A percentile compares a stretch with the other conserved stretches of the same genome.
phyloP scores from a whole-genome alignment of 768 basidiomycete genomes.

The Serendipita sp. region DNA sequence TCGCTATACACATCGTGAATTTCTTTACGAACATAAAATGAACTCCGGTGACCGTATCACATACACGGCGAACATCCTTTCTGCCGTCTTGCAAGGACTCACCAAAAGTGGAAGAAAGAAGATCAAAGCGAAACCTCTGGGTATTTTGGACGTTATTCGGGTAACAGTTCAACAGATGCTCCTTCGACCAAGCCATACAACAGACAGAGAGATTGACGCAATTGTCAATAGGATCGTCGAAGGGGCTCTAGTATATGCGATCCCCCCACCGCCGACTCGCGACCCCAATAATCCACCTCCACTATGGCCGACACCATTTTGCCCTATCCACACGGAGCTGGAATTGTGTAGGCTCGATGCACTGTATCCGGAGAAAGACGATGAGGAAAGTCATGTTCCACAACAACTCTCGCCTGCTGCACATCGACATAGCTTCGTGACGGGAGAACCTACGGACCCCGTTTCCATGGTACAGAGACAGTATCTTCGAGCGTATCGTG shows the following conservation, averaged over 20 bases:
- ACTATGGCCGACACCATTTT: constrained; percentile 43
- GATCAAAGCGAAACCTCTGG: neutral
- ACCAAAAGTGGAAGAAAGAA: constrained; percentile 8
- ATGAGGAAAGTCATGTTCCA: constrained; percentile 16
- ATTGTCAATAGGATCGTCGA: constrained; percentile 57
- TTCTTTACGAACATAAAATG: constrained; percentile 53
- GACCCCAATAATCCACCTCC: constrained; percentile 19
- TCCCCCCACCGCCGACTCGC: constrained; percentile 23
- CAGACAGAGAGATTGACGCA: constrained; percentile 33
- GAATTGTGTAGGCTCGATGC: constrained; percentile 6
- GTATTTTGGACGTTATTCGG: constrained; percentile 11
- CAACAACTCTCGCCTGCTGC: constrained; percentile 15
- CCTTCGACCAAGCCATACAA: constrained; percentile 3
- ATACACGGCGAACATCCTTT: constrained; percentile 44
- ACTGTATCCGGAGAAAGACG: neutral
- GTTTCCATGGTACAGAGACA: constrained; percentile 2
- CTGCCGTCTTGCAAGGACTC: constrained; percentile 26
- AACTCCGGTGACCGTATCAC: constrained; percentile 47
- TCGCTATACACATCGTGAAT: constrained; percentile 16
- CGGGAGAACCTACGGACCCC: constrained; percentile 18
- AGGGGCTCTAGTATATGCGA: constrained; percentile 61
- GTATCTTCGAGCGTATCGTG: constrained; percentile 50
- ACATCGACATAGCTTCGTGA: neutral
- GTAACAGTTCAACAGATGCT: constrained; percentile 1
- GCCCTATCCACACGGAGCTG: constrained; percentile 35